Evolutionary conservation across 352 stramenopile species (phyloP), one percentile per base, ranked within the genome.

Genomic region (Peronospora belbahrii): DNA sequence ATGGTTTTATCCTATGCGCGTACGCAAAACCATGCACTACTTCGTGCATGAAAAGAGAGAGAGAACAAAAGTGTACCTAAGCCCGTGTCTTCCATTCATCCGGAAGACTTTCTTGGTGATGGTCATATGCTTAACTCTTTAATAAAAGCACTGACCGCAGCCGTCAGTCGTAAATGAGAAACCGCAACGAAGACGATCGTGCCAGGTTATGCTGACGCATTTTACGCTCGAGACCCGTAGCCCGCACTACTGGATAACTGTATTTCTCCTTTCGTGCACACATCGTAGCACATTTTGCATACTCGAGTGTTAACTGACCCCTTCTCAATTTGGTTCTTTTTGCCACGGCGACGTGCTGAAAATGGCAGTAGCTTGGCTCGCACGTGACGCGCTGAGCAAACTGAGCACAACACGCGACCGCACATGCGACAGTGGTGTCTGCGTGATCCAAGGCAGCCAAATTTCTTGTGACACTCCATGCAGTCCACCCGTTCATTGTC

Each of bases 231-330:
- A 6, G 28, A 17, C n/a, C 34, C 33, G 17, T 48, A 33, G 33
- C 48, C 39, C 15, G 24, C 34, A 31, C 44, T 48, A 24, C 59
- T 38, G 18, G 30, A 47, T n/a, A 31, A 25, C 35, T 49, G 30
- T 28, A 51, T 20, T 10, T 48, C 54, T 33, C 48, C 52, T 15
- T 79, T 65, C 32, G 25, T 47, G 51, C 56, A 72, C 42, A 78
- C 68, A 25, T 83, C 72, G 45, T 78, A 76, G 58, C 79, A 91
- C 61, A 74, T 78, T 27, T 71, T 81, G 54, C 79, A 91, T 38
- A 87, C 70, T 35, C 79, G 79, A 38, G 69, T 67, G 37, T 77
- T 80, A 46, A 77, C 71, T 30, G 50, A 53, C 52, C 34, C 57
- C 45, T 64, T 74, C 24, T 67, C 59, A 2, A 59, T 46, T 49